phyloP scores from a whole-genome alignment of 2,329 filamentous ascomycete genomes.

The Fusarium sp. region DNA sequence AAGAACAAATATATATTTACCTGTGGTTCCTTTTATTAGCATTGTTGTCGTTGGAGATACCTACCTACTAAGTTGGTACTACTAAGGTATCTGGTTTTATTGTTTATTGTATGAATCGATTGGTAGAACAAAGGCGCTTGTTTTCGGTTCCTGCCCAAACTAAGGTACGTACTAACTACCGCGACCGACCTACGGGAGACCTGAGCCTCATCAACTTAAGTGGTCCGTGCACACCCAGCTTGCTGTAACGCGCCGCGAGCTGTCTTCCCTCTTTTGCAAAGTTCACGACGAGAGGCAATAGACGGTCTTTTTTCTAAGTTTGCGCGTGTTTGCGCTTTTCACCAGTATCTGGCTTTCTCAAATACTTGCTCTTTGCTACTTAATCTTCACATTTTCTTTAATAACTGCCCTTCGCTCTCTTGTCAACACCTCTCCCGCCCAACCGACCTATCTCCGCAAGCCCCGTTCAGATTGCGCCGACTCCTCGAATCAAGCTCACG shows the following conservation, averaged over 20 bases:
- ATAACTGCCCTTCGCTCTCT: neutral
- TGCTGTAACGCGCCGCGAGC: conserved; percentile 44
- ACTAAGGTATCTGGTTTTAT: too few relatives aligned
- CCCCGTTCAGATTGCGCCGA: conserved; percentile 36
- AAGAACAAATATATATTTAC: neutral
- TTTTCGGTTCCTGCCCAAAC: too few relatives aligned
- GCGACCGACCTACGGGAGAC: neutral
- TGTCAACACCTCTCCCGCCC: conserved; percentile 6
- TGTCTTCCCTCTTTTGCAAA: conserved; percentile 31
- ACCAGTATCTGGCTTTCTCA: conserved; percentile 13
- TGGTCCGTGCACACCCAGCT: conserved; percentile 40
- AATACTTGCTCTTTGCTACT: conserved; percentile 5
- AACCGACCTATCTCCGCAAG: conserved; percentile 15
- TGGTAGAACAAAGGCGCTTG: neutral
- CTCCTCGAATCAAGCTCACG: conserved; percentile 23
- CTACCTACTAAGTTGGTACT: too few relatives aligned
- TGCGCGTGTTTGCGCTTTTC: conserved; percentile 37
- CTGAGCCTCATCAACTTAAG: conserved; percentile 20
- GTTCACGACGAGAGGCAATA: conserved; percentile 32
- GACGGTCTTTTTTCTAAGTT: conserved; percentile 22
- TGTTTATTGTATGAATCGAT: neutral
- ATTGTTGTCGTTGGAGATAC: neutral
- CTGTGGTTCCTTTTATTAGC: too few relatives aligned
- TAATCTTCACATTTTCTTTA: neutral
- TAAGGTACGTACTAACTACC: conserved; percentile 3